A percentile compares a stretch with the other conserved stretches of the same genome.
These are phyloP conservation scores for Priceomyces melissophilus DNA, from an alignment of 805 yeast genomes.

Conservation along the genomic window DNA sequence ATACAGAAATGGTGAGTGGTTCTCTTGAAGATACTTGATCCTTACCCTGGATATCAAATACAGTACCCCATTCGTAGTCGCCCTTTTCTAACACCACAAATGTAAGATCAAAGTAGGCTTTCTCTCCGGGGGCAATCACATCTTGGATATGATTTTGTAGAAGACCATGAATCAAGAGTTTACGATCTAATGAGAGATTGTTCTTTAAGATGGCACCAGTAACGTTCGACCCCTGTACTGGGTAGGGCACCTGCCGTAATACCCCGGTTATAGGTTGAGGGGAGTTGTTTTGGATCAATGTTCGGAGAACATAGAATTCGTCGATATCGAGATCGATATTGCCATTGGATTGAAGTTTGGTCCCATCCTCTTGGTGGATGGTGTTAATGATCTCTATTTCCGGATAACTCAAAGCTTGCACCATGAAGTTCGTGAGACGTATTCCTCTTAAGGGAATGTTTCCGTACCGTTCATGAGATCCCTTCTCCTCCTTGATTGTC, in stretches of 20 bases:
- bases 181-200: conserved; percentile 46
- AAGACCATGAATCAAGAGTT: conserved; percentile 68
- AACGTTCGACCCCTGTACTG: conserved; percentile 9
- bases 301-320: conserved; percentile 47
- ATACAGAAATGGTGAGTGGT: conserved; percentile 29
- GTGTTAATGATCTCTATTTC: conserved; percentile 42
- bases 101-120: conserved; percentile 45
- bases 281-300: conserved; percentile 50
- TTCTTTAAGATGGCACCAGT: conserved; percentile 11
- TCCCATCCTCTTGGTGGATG: conserved; percentile 12
- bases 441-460: conserved; percentile 63
- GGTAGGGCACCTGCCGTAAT: conserved; percentile 56
- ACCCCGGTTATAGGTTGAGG: conserved; percentile 46
- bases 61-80: conserved; percentile 71
- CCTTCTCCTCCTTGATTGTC: conserved; percentile 12
- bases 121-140: conserved; percentile 40
- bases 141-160: conserved; percentile 52
- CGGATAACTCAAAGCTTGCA: conserved; percentile 49
- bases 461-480: conserved; percentile 43
- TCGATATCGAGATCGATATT: conserved; percentile 39
- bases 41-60: conserved; percentile 25
- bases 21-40: conserved; percentile 24
- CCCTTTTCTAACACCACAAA: conserved; percentile 72
- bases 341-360: conserved; percentile 18
- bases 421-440: conserved; percentile 60